These are phyloP conservation scores for Lotus japonicus DNA, from an alignment of 306 rosid genomes.

Conservation along the genomic window DNA sequence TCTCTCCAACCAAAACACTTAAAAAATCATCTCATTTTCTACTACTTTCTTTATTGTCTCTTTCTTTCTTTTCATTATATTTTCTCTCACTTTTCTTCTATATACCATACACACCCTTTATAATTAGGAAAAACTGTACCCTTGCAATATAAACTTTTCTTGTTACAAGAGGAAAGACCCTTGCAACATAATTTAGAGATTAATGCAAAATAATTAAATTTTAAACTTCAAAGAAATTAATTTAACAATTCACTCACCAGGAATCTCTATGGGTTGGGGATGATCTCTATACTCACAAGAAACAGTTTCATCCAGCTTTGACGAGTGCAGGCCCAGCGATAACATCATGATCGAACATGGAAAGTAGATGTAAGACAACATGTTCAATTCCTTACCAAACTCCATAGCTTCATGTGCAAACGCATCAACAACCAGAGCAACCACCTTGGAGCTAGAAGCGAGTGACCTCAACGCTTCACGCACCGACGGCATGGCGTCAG, in stretches of 20 bases:
- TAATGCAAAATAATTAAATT: too few relatives aligned
- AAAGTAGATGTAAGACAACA: slow-evolving; percentile 26
- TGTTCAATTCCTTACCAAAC: slow-evolving; percentile 19
- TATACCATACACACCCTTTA: too few relatives aligned
- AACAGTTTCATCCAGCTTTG: slow-evolving; percentile 15
- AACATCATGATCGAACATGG: slow-evolving; percentile 28
- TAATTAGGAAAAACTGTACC: too few relatives aligned
- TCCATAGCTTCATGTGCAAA: slow-evolving; percentile 21
- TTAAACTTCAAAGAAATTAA: too few relatives aligned
- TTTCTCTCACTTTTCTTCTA: too few relatives aligned
- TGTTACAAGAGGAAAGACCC: too few relatives aligned
- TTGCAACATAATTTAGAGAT: too few relatives aligned
- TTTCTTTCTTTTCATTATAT: too few relatives aligned
- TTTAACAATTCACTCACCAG: not conserved
- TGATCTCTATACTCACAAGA: slow-evolving; percentile 28
- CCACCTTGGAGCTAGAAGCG: not conserved
- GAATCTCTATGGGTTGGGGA: slow-evolving; percentile 15
- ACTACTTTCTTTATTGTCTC: too few relatives aligned
- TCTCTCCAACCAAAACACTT: too few relatives aligned
- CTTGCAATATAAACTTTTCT: too few relatives aligned
- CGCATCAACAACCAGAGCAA: slow-evolving; percentile 28
- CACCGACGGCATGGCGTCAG: slow-evolving; percentile 17
- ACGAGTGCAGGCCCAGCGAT: slow-evolving; percentile 12
- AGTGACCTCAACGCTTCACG: slow-evolving; percentile 8
- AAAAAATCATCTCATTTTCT: too few relatives aligned